These are phyloP conservation scores for Neonectria sp. DNA, from an alignment of 2,329 filamentous ascomycete species.

Conservation along the genomic window DNA sequence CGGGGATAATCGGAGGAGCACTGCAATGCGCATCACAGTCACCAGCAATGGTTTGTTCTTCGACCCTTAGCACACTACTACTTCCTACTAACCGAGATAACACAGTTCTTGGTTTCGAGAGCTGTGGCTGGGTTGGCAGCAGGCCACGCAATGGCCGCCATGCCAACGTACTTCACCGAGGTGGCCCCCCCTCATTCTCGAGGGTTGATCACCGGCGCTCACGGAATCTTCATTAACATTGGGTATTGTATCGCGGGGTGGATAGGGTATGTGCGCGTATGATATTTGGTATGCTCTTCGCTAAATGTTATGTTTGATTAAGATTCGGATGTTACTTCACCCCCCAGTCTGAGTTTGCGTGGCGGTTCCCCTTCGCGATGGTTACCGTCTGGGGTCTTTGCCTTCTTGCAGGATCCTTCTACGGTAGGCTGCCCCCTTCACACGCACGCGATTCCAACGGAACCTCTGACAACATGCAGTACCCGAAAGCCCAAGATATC, in stretches of 20 bases:
- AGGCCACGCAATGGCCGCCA: conserved; percentile 21
- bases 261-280: conserved; percentile 8
- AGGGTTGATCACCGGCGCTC: conserved; percentile 18
- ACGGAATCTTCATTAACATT: conserved; percentile 21
- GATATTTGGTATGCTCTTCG: not conserved
- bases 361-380: conserved; percentile 13
- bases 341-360: conserved; percentile 15
- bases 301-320: not conserved
- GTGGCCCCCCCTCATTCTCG: conserved; percentile 18
- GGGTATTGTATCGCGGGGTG: conserved; percentile 17
- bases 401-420: conserved; percentile 18
- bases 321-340: conserved; percentile 20
- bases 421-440: not conserved
- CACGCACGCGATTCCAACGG: not conserved
- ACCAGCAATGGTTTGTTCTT: conserved; percentile 10
- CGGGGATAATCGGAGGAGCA: conserved; percentile 13
- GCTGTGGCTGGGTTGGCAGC: conserved; percentile 15
- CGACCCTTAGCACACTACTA: not conserved
- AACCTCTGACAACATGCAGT: not conserved
- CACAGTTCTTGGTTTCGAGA: conserved; percentile 13
- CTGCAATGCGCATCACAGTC: conserved; percentile 18
- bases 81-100: not conserved
- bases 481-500: conserved; percentile 16
- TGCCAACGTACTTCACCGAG: conserved; percentile 20
- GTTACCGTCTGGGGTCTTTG: conserved; percentile 10